Conservation (phyloP, 1,284 basidiomycete genomes). For the Malassezia equina region DNA sequence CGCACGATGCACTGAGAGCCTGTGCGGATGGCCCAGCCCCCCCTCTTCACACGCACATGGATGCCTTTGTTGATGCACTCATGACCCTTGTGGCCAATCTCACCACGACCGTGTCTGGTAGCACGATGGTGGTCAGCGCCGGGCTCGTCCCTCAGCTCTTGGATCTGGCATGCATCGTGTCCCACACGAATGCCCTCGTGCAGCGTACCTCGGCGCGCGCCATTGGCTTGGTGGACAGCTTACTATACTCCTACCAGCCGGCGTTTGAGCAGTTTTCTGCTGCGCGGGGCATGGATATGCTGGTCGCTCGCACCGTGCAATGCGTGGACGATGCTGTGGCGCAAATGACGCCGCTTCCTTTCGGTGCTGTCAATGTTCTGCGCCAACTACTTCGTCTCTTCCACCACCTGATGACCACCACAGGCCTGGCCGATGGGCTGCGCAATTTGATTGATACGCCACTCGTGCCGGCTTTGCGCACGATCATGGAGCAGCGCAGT, state of each 20-base stretch:
- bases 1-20: slow-evolving; percentile 5
- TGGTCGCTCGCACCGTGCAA: slow-evolving; percentile 70
- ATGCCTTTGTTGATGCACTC: slow-evolving; percentile 50
- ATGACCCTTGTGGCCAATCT: slow-evolving; percentile 79
- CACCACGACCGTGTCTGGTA: slow-evolving; percentile 69
- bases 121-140: slow-evolving; percentile 92
- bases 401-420: slow-evolving; percentile 91
- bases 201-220: slow-evolving; percentile 51
- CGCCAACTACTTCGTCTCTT: slow-evolving; percentile 86
- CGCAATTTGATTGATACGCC: slow-evolving; percentile 88
- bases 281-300: slow-evolving; percentile 69
- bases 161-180: slow-evolving; percentile 25
- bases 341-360: slow-evolving; percentile 21
- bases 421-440: slow-evolving; percentile 76
- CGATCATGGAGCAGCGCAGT: slow-evolving; percentile 69
- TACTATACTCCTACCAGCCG: slow-evolving; percentile 77
- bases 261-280: slow-evolving; percentile 79
- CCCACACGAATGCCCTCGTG: slow-evolving; percentile 32
- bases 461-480: slow-evolving; percentile 73
- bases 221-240: slow-evolving; percentile 82
- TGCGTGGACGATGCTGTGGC: slow-evolving; percentile 27
- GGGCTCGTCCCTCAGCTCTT: slow-evolving; percentile 73
- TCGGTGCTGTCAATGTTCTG: slow-evolving; percentile 54
- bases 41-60: slow-evolving; percentile 19
- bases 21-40: background rate